phyloP scores from a whole-genome alignment of 495 filamentous ascomycete genomes.

The Podospora anserina region DNA sequence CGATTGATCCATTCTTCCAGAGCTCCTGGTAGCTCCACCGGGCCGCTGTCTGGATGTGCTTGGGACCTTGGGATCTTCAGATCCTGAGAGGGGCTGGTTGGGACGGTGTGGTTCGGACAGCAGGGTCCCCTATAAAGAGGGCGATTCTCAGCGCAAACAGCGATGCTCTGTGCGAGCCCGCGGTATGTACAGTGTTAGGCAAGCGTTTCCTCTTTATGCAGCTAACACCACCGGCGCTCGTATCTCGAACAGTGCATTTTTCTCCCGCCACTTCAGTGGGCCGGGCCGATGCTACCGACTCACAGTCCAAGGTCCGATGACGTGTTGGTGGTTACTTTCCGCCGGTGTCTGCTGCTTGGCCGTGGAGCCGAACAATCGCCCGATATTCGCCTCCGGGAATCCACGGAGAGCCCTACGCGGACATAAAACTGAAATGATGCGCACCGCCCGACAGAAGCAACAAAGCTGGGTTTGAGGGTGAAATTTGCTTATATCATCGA shows the following conservation, averaged over 20 bases:
- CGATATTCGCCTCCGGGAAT: neutral
- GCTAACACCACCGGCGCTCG: neutral
- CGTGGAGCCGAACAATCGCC: conserved; percentile 2
- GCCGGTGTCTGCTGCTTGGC: neutral
- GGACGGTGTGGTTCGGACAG: neutral
- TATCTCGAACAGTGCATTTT: neutral
- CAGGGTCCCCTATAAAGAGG: neutral
- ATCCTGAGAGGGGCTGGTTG: neutral
- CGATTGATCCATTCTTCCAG: neutral
- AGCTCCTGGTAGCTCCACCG: neutral
- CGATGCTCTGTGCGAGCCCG: neutral
- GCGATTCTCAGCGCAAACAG: neutral
- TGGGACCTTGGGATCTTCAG: neutral
- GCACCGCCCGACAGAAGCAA: neutral
- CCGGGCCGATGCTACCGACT: neutral
- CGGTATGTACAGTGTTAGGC: neutral
- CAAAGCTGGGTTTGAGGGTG: too few species aligned
- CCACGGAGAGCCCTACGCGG: neutral
- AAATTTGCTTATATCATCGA: neutral
- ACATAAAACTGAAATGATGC: neutral
- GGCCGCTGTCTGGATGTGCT: neutral
- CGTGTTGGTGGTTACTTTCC: conserved; percentile 1
- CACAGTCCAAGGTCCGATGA: neutral
- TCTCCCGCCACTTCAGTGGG: conserved; percentile 6
- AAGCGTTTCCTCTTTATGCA: neutral